Conservation (phyloP, 108 stramenopile genomes). For the Cyclostephanos tholiformis region DNA sequence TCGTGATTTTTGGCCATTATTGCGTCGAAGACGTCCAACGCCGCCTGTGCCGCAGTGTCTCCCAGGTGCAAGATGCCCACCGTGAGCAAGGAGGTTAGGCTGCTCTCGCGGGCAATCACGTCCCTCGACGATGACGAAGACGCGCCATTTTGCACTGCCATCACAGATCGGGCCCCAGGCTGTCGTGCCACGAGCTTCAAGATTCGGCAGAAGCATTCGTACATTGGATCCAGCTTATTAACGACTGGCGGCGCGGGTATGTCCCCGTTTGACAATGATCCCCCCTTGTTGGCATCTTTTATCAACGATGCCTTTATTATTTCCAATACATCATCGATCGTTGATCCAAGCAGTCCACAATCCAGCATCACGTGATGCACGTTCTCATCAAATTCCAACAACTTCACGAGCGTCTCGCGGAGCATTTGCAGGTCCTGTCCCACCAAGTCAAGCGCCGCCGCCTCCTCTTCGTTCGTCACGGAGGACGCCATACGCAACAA, state of each 20-base stretch:
- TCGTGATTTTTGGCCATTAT: conserved; percentile 60
- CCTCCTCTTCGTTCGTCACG: conserved; percentile 14
- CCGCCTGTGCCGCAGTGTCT: conserved; percentile 57
- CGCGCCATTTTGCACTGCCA: conserved; percentile 25
- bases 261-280: neutral
- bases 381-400: conserved; percentile 87
- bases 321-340: conserved; percentile 64
- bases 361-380: conserved; percentile 75
- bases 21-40: conserved; percentile 72
- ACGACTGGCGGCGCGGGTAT: conserved; percentile 15
- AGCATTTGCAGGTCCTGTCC: conserved; percentile 79
- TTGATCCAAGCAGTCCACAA: conserved; percentile 63
- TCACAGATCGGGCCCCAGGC: conserved; percentile 24
- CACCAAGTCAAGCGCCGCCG: conserved; percentile 34
- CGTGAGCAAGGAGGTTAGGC: conserved; percentile 54
- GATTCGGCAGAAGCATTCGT: conserved; percentile 44
- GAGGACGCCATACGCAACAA: conserved; percentile 52
- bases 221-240: conserved; percentile 42
- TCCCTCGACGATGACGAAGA: conserved; percentile 24
- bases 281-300: conserved; percentile 18
- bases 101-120: conserved; percentile 29
- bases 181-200: conserved; percentile 55
- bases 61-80: conserved; percentile 70
- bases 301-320: conserved; percentile 47
- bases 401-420: conserved; percentile 84